Percentiles rank a stretch among this genome's conserved stretches.
Evolutionary conservation across 345 rosid species (phyloP).

Genomic region (Lepidium africanum): DNA sequence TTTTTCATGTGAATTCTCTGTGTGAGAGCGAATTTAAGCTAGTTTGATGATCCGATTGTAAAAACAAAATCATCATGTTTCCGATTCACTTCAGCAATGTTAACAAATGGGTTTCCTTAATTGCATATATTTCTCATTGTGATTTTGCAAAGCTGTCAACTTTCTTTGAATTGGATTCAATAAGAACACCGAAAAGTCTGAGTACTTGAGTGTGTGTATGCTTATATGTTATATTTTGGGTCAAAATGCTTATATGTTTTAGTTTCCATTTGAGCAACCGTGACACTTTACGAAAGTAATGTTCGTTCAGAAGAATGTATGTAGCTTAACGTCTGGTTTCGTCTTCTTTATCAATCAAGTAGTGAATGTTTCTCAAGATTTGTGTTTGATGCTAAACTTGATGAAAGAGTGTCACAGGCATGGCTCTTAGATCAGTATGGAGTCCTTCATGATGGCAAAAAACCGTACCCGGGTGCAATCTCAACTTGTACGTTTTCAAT

Average conservation of each 20-base stretch:
- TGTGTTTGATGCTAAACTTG: background rate
- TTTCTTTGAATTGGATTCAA: constrained; percentile 1
- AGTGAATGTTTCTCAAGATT: background rate
- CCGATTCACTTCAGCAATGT: background rate
- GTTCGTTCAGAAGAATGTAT: background rate
- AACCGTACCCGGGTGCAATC: constrained; percentile 88
- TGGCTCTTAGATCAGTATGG: constrained; percentile 98
- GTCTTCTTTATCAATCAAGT: background rate
- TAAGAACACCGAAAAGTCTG: background rate
- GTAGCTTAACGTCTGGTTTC: background rate
- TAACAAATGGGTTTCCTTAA: background rate
- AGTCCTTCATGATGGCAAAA: constrained; percentile 90
- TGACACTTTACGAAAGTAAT: background rate
- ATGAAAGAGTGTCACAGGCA: constrained; percentile 39
- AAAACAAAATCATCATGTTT: background rate
- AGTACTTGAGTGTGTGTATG: background rate
- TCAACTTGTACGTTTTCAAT: constrained; percentile 57
- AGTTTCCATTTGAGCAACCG: background rate
- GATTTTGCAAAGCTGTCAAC: background rate
- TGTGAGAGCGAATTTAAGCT: background rate
- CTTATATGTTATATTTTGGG: no score
- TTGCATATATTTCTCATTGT: background rate
- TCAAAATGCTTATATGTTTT: no score
- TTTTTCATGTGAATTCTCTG: background rate
- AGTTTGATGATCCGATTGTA: background rate